A percentile compares a stretch with the other conserved stretches of the same genome.
These are phyloP conservation scores for Colletotrichum cereale DNA, from an alignment of 2,329 filamentous ascomycete species.

Conservation along the genomic window DNA sequence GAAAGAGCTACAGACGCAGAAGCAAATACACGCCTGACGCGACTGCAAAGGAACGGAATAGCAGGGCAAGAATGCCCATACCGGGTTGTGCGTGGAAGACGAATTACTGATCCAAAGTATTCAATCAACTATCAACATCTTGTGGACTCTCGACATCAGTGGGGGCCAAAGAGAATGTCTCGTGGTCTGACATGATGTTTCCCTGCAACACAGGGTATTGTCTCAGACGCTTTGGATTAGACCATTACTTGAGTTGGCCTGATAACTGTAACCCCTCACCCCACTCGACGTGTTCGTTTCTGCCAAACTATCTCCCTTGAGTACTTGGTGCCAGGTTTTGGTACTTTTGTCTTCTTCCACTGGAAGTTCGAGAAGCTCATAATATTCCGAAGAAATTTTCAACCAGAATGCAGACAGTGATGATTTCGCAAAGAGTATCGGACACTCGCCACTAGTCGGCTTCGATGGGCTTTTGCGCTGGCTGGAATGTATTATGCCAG, in stretches of 20 bases:
- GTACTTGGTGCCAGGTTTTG: neutral
- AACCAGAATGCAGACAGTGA: neutral
- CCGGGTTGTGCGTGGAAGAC: too few species aligned
- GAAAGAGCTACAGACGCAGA: neutral
- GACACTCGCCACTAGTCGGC: neutral
- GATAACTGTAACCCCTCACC: neutral
- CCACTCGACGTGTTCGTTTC: neutral
- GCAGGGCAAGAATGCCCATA: neutral
- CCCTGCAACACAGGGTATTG: neutral
- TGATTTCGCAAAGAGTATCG: neutral
- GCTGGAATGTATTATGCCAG: neutral
- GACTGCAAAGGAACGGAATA: neutral
- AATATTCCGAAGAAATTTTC: neutral
- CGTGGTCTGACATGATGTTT: neutral
- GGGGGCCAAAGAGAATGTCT: neutral
- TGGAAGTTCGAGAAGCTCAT: neutral
- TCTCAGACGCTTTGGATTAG: conserved; percentile 20
- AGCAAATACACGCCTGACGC: neutral
- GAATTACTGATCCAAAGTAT: neutral
- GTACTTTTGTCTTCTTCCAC: neutral
- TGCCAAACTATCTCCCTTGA: neutral
- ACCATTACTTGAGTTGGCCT: neutral
- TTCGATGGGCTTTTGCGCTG: too few species aligned
- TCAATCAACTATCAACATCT: neutral
- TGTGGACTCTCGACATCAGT: neutral